Evolutionary conservation across 2,329 filamentous ascomycete genomes (phyloP).

Genomic region (Pseudogymnoascus sp.): DNA sequence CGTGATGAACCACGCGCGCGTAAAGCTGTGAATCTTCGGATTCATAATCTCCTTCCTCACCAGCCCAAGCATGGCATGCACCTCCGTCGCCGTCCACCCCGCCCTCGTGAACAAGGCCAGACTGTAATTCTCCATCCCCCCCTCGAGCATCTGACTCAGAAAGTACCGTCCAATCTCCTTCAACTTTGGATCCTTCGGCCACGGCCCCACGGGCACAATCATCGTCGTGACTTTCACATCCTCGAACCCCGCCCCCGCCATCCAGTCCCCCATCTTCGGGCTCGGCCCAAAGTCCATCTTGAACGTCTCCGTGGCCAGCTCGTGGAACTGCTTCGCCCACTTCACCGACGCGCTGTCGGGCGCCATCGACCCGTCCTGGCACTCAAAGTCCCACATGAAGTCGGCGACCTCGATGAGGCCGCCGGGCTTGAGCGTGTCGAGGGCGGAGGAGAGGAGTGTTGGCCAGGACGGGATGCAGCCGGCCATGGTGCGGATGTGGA

Average conservation of each 20-base stretch:
- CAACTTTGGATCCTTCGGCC: conserved; percentile 29
- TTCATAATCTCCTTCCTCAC: conserved; percentile 19
- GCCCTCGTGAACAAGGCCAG: conserved; percentile 19
- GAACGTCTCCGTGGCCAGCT: conserved; percentile 13
- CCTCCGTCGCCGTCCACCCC: conserved; percentile 18
- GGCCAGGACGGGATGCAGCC: conserved; percentile 50
- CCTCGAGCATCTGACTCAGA: conserved; percentile 19
- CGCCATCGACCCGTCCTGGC: conserved; percentile 14
- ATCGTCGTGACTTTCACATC: conserved; percentile 30
- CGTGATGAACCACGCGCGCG: conserved; percentile 15
- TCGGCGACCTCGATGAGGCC: conserved; percentile 28
- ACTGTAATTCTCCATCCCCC: conserved; percentile 20
- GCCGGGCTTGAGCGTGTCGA: conserved; percentile 25
- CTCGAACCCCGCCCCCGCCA: conserved; percentile 34
- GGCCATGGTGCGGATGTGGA: conserved; percentile 50
- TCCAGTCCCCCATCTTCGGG: conserved; percentile 22
- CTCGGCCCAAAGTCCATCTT: conserved; percentile 18
- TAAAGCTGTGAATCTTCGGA: conserved; percentile 19
- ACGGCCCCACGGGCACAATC: conserved; percentile 26
- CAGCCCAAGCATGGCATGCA: conserved; percentile 18
- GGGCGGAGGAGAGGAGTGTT: conserved; percentile 45
- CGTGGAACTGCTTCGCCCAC: conserved; percentile 16
- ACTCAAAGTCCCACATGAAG: conserved; percentile 18
- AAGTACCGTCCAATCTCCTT: conserved; percentile 25
- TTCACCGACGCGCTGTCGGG: conserved; percentile 18